Percentiles rank a stretch among this genome's conserved stretches.
Conservation (phyloP, 495 filamentous ascomycete genomes). For the Podospora conica region DNA sequence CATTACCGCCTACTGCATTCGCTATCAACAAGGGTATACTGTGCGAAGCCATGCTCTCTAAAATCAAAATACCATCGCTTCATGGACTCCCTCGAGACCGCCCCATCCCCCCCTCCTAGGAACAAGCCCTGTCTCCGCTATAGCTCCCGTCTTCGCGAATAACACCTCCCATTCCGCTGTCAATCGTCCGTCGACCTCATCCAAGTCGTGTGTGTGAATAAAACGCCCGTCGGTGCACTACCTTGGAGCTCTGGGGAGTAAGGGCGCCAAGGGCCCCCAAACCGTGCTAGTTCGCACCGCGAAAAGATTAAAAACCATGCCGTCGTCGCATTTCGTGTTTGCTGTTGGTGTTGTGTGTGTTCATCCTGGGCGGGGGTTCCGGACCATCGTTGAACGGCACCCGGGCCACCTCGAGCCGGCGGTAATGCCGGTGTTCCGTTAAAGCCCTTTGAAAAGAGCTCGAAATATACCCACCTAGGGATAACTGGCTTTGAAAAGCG, state of each 20-base stretch:
- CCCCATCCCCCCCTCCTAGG: not conserved
- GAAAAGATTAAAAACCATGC: conserved; percentile 10
- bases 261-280: not conserved
- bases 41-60: conserved; percentile 11
- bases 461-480: no score
- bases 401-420: no score
- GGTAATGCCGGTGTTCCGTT: no score
- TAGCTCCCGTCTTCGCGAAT: not conserved
- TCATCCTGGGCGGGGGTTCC: not conserved
- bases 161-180: not conserved
- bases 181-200: not conserved
- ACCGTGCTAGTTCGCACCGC: conserved; percentile 17
- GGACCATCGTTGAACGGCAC: no score
- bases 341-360: not conserved
- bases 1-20: conserved; percentile 11
- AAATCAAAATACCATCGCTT: conserved; percentile 7
- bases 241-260: conserved; percentile 3
- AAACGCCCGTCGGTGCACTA: conserved; percentile 8
- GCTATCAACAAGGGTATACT: conserved; percentile 13
- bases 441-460: no score
- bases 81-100: not conserved
- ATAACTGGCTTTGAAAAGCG: no score
- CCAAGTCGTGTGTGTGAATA: not conserved
- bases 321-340: conserved; percentile 3
- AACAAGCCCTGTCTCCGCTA: not conserved